Evolutionary conservation across 352 stramenopile species (phyloP), one percentile per base, ranked within the genome.

Genomic region (Sclerospora graminicola): DNA sequence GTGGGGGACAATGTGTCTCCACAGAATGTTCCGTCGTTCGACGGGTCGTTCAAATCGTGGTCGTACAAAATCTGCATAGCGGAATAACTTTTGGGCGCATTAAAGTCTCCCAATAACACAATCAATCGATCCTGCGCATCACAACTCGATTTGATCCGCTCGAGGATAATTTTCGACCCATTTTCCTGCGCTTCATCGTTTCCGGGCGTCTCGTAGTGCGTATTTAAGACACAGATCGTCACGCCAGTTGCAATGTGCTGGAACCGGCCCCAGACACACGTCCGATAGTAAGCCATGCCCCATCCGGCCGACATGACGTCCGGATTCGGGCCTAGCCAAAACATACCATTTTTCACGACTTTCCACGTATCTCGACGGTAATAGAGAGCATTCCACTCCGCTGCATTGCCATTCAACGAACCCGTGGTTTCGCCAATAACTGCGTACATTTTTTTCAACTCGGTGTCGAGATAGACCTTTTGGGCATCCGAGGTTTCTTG

Each of bases 401-500:
- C 50, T 2, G 74, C 69, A 2, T 45, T 54, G 43, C 66, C 66
- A 42, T 85, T 76, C n/a, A 85, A 57, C 15, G 74, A 86, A 14
- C 72, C 71, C 1, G 69, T 69, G 41, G 51, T 60, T 44, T 65
- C 57, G 43, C 77, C 77, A 39, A 89, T 77, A 16, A 66, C 63
- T n/a, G 54, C 36, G 66, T 89, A 89, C 7, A 48, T 82, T 24
- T 48, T 67, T 35, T 52, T 50, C 34, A 87, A 57, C 36, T 62
- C 35, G 1, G 59, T 47, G 52, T 89, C 71, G 28, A 90, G 48
- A 46, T 77, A 84, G 18, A 35, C 35, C 18, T 71, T 76, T 43
- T 90, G 78, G 8, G 67, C 69, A 27, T 84, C 69, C 20, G 73
- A 77, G n/a, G 78, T 90, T 48, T 90, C 78, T 50, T 90, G 78